Conservation (phyloP, 2,329 filamentous ascomycete genomes). For the Talaromyces albobiverticillius region DNA sequence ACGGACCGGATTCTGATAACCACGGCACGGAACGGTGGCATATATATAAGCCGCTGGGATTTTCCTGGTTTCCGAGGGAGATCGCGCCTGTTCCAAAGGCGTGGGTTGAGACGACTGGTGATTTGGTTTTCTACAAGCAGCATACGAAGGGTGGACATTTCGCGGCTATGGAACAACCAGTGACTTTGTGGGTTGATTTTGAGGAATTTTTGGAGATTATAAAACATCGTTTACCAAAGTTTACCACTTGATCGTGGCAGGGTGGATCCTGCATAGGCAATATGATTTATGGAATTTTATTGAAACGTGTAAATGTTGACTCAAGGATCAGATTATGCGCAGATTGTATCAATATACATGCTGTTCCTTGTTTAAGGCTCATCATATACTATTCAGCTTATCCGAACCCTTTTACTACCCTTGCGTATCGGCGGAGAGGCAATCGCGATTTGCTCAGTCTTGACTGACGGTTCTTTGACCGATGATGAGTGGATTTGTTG, state of each 20-base stretch:
- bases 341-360: no score
- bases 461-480: no score
- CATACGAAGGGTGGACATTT: slow-evolving; percentile 47
- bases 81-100: slow-evolving; percentile 18
- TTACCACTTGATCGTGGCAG: neutral
- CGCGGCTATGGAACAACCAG: slow-evolving; percentile 39
- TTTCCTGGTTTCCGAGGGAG: slow-evolving; percentile 18
- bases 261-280: no score
- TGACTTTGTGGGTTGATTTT: slow-evolving; percentile 37
- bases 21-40: slow-evolving; percentile 18
- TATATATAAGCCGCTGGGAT: slow-evolving; percentile 18
- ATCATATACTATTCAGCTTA: no score
- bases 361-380: no score
- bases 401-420: no score
- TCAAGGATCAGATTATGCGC: no score
- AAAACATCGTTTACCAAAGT: neutral
- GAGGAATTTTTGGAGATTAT: slow-evolving; percentile 18
- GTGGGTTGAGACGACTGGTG: slow-evolving; percentile 19
- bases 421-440: no score
- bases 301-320: no score
- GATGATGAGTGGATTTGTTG: no score
- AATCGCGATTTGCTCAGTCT: no score
- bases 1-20: neutral
- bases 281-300: no score
- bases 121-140: slow-evolving; percentile 17